phyloP scores from a whole-genome alignment of 768 basidiomycete species.

The Mycena kentingensis region DNA sequence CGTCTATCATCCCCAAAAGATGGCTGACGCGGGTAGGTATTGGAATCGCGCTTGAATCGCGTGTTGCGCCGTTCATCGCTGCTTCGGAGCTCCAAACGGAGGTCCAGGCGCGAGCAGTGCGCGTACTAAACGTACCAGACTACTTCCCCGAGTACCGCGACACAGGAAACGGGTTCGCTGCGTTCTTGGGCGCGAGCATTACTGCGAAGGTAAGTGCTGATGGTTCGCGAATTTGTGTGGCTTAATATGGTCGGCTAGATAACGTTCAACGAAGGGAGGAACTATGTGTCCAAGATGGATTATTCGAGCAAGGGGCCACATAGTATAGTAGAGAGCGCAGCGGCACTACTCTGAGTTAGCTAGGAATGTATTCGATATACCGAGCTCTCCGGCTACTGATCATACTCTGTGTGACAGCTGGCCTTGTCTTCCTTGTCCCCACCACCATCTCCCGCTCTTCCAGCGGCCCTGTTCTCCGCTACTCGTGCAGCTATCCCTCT shows the following conservation, averaged over 20 bases:
- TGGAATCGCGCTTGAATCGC: slow-evolving; percentile 68
- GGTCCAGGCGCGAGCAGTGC: slow-evolving; percentile 66
- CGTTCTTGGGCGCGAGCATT: slow-evolving; percentile 81
- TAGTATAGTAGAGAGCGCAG: slow-evolving; percentile 74
- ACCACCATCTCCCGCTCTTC: no score
- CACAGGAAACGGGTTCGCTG: slow-evolving; percentile 77
- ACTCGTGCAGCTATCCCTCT: no score
- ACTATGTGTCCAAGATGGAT: slow-evolving; percentile 78
- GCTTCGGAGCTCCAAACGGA: slow-evolving; percentile 69
- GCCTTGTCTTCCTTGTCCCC: no score
- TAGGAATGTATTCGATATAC: slow-evolving; percentile 36
- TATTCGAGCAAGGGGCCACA: slow-evolving; percentile 74
- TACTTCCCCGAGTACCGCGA: slow-evolving; percentile 92
- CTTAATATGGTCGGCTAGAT: slow-evolving; percentile 46
- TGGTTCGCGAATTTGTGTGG: not conserved
- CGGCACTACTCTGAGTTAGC: slow-evolving; percentile 69
- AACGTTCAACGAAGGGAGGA: slow-evolving; percentile 74
- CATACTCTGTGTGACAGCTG: no score
- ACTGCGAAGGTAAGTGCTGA: slow-evolving; percentile 68
- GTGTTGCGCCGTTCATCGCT: slow-evolving; percentile 62
- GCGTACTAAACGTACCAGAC: slow-evolving; percentile 72
- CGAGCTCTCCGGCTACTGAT: no score
- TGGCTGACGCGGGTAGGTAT: slow-evolving; percentile 46
- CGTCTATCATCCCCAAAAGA: not conserved
- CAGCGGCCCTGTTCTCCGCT: no score